Evolutionary conservation across 2,329 filamentous ascomycete species (phyloP), one percentile per base, ranked within the genome.

Genomic region (Scedosporium dehoogii): DNA sequence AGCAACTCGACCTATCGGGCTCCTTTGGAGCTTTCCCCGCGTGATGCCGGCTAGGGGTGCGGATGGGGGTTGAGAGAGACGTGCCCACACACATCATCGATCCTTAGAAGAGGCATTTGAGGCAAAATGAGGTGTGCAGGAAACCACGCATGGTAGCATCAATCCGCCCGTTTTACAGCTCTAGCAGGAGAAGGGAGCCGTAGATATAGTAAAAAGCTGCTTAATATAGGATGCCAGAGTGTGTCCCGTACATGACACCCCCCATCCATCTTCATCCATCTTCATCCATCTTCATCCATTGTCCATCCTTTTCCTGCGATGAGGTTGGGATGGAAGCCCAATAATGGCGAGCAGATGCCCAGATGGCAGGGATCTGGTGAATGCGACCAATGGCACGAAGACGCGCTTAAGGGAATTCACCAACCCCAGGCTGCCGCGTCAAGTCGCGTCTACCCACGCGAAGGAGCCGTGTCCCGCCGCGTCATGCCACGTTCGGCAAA

Each of bases 371-470:
- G 16, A n/a, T 48, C 10, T 9, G 44, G 18, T 25, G 55, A 58
- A 33, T 29, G 27, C 16, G 23, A 21, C 48, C 48, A 53, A 53
- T 53, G 48, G 21, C 48, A 25, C 21, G n/a, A 25, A 53, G 48
- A 18, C n/a, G 46, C 58, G 42, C 23, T 41, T 56, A 25, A 18
- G 42, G 41, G 16, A 27, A 25, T 42, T 41, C 46, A 61, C 59
- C 59, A 61, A 61, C 59, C 38, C 41, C 25, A 38, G 38, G 46
- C 59, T 51, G 59, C 59, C 59, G 59, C 59, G 59, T 61, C 59
- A 61, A 56, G 53, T 61, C 59, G 59, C 59, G 59, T 41, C 46
- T 55, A 21, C 46, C 25, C 14, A 61, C 46, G 55, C 25, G 29
- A 58, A 33, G 25, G 48, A 38, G 59, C 46, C 59, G 59, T 51